These are phyloP conservation scores for Mycena metata DNA, from an alignment of 768 basidiomycete species.

Conservation along the genomic window DNA sequence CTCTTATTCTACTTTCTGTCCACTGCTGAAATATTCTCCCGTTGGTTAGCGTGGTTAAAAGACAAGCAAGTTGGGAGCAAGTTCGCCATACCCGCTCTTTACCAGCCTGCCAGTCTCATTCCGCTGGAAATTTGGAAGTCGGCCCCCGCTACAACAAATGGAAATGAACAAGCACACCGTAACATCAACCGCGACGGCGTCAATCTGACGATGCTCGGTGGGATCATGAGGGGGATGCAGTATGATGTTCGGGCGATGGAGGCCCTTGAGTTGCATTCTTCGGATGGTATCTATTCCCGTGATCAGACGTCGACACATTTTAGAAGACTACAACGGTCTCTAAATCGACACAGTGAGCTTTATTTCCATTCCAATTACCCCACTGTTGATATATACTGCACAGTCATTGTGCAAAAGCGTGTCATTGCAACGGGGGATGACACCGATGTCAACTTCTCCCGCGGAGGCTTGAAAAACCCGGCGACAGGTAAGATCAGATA, in stretches of 20 bases:
- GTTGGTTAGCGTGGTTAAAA: conserved; percentile 47
- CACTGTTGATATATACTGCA: background rate
- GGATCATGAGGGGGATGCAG: conserved; percentile 6
- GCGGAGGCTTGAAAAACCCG: too few species aligned
- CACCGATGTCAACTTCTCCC: too few species aligned
- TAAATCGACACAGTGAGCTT: conserved; percentile 21
- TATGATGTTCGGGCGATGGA: conserved; percentile 5
- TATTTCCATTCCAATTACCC: background rate
- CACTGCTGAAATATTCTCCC: background rate
- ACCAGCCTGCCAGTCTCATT: conserved; percentile 45
- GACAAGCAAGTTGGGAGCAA: conserved; percentile 39
- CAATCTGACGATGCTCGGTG: background rate
- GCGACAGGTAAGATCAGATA: too few species aligned
- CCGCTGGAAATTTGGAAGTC: conserved; percentile 46
- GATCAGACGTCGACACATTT: conserved; percentile 21
- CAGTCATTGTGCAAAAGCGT: background rate
- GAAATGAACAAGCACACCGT: conserved; percentile 44
- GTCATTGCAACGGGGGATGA: too few species aligned
- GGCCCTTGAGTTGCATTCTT: background rate
- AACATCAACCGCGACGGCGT: conserved; percentile 22
- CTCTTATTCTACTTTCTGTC: background rate
- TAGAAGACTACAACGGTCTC: conserved; percentile 12
- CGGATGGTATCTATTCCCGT: conserved; percentile 3
- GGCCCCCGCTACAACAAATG: conserved; percentile 35
- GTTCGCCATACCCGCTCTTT: conserved; percentile 44